Evolutionary conservation across 768 basidiomycete genomes (phyloP).

Genomic region (Obba rivulosa): DNA sequence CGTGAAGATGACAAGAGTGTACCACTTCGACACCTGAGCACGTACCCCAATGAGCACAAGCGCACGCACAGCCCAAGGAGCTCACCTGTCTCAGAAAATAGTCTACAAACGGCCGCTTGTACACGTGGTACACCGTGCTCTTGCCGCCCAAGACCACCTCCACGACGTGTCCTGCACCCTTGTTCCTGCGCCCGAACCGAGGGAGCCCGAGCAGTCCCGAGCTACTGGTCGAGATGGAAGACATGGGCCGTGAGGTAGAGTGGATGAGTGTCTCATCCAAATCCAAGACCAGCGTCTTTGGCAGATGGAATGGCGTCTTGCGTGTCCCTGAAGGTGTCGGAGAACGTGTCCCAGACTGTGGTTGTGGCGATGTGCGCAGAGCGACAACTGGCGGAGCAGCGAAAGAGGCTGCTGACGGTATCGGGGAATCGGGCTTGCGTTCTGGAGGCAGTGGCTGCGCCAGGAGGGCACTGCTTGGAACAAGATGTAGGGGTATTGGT

Average conservation of each 20-base stretch:
- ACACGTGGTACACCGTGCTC: conserved; percentile 94
- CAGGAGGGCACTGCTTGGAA: not conserved
- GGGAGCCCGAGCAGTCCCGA: conserved; percentile 49
- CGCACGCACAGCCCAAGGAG: conserved; percentile 1
- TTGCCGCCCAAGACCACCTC: conserved; percentile 88
- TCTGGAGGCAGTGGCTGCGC: not conserved
- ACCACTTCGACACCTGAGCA: conserved; percentile 93
- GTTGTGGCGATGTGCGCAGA: conserved; percentile 2
- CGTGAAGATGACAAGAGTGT: conserved; percentile 97
- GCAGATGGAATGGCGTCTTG: conserved; percentile 68
- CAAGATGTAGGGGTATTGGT: conserved; percentile 4
- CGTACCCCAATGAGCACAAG: conserved; percentile 2
- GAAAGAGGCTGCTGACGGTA: not conserved
- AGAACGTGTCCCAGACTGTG: conserved; percentile 9
- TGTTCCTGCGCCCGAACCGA: conserved; percentile 47
- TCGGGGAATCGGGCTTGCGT: not conserved
- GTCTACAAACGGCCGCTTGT: conserved; percentile 97
- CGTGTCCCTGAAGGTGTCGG: conserved; percentile 32
- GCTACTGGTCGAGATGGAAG: conserved; percentile 36
- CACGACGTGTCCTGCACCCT: conserved; percentile 78
- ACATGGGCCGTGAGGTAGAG: conserved; percentile 81
- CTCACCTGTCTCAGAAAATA: conserved; percentile 85
- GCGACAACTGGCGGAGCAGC: conserved; percentile 1
- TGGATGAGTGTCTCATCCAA: conserved; percentile 98
- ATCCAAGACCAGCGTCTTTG: conserved; percentile 95